phyloP scores from a whole-genome alignment of 192 early-diverging fungal species.

The Spizellomyces punctatus region DNA sequence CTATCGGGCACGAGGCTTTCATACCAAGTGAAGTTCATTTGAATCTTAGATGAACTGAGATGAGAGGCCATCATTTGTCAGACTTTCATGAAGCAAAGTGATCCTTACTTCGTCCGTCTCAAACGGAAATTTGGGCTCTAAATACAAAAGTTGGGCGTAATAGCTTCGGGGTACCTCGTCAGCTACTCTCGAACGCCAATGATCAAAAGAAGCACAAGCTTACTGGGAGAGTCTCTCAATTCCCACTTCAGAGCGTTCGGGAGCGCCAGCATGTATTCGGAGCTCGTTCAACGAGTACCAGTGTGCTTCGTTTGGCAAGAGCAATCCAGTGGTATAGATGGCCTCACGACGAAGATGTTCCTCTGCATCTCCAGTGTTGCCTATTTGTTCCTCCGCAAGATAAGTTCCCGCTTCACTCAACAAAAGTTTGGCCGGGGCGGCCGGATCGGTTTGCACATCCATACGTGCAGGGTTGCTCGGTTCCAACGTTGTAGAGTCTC shows the following conservation, averaged over 20 bases:
- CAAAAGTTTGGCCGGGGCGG: background rate
- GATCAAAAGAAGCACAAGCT: constrained; percentile 10
- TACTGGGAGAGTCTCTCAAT: constrained; percentile 56
- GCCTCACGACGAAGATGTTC: constrained; percentile 17
- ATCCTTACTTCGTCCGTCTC: constrained; percentile 38
- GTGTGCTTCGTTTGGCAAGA: constrained; percentile 47
- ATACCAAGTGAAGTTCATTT: constrained; percentile 55
- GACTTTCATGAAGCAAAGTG: constrained; percentile 3
- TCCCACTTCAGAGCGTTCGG: constrained; percentile 51
- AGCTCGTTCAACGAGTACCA: constrained; percentile 58
- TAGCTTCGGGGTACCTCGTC: constrained; percentile 41
- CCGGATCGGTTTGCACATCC: constrained; percentile 8
- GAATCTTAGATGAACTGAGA: constrained; percentile 26
- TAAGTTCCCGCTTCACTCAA: background rate
- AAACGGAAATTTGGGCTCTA: constrained; percentile 58
- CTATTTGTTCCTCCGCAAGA: constrained; percentile 8
- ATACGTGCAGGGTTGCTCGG: background rate
- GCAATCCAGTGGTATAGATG: constrained; percentile 27
- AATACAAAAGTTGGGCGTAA: constrained; percentile 49
- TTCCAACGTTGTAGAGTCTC: background rate
- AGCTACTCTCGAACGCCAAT: constrained; percentile 3
- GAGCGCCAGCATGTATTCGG: constrained; percentile 56
- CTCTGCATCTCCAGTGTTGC: background rate
- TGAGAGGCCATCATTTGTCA: background rate
- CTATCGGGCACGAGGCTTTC: constrained; percentile 44